Evolutionary conservation across 2,329 filamentous ascomycete genomes (phyloP), one percentile per base, ranked within the genome.

Genomic region (Aureobasidium namibiae): DNA sequence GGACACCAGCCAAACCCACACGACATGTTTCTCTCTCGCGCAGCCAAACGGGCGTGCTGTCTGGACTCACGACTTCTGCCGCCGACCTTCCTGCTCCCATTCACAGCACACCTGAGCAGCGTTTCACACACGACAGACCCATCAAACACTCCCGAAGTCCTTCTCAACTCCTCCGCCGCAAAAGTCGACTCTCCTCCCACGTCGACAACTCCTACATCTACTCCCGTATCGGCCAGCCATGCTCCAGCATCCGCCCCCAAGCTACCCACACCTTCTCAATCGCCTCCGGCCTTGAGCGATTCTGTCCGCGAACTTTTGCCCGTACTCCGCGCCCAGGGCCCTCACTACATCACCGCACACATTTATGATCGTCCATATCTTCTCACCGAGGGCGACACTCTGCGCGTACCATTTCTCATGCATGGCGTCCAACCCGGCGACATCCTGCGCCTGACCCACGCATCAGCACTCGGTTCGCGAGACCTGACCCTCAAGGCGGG

Each of bases 401-500:
- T 80, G 7, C 76, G 77, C 14, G 70, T 80, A 11, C 78, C 78
- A 2, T 80, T 80, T 68, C 71, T 74, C 18, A 79, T 80, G 76
- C 73, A 74, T 23, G 67, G 72, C 60, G 76, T 79, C 41, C 67
- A 72, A 61, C 86, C 91, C 0, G 94, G 94, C 31, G 92, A 97
- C 70, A 78, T 95, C 38, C 80, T 99, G 61, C 88, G 92, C 7
- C 81, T 99, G 60, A 92, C 96, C 76, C 87, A 91, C 59, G 94
- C 91, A 24, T 87, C 84, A 41, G 79, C 87, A 57, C 76, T 99
- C 45, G 94, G 94, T 29, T 92, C 87, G 65, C 82, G 94, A 63
- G 92, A 97, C 73, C 95, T 89, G 75, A 96, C 92, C 5, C 79
- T 97, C 63, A 89, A 91, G 73, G 75, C 78, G 1, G 89, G 89